phyloP scores from a whole-genome alignment of 2,329 filamentous ascomycete genomes.

The Endothia cerciana region DNA sequence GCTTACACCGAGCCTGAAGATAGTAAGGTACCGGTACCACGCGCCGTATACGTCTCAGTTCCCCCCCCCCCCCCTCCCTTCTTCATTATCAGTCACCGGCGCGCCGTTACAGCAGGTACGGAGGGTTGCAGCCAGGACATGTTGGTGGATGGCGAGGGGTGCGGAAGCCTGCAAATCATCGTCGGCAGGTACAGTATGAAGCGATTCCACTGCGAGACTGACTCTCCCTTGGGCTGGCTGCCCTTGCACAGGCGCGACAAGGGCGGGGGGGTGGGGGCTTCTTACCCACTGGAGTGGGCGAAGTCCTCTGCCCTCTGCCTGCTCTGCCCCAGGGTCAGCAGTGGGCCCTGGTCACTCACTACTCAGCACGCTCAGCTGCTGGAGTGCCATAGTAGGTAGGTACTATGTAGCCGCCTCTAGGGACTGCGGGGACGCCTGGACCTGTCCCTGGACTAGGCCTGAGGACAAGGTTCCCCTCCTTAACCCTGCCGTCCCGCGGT shows the following conservation, averaged over 20 bases:
- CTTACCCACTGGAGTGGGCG: neutral
- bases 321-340: too few species aligned
- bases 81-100: too few species aligned
- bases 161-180: conserved; percentile 25
- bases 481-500: neutral
- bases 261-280: neutral
- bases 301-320: neutral
- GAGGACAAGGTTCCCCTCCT: conserved; percentile 4
- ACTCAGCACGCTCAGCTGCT: neutral
- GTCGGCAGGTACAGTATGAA: conserved; percentile 7
- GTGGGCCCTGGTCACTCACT: too few species aligned
- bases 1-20: neutral
- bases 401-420: too few species aligned
- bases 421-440: too few species aligned
- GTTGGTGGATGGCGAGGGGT: neutral
- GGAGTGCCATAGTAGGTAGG: neutral
- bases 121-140: neutral
- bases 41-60: too few species aligned
- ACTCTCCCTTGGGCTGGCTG: neutral
- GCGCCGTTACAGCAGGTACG: conserved; percentile 15
- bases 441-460: too few species aligned
- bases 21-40: neutral
- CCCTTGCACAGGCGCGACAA: neutral
- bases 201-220: neutral
- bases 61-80: too few species aligned